A percentile compares a stretch with the other conserved stretches of the same genome.
Evolutionary conservation across 2,329 filamentous ascomycete genomes (phyloP).

Genomic region (Immersiporthe knoxdaviesiana): DNA sequence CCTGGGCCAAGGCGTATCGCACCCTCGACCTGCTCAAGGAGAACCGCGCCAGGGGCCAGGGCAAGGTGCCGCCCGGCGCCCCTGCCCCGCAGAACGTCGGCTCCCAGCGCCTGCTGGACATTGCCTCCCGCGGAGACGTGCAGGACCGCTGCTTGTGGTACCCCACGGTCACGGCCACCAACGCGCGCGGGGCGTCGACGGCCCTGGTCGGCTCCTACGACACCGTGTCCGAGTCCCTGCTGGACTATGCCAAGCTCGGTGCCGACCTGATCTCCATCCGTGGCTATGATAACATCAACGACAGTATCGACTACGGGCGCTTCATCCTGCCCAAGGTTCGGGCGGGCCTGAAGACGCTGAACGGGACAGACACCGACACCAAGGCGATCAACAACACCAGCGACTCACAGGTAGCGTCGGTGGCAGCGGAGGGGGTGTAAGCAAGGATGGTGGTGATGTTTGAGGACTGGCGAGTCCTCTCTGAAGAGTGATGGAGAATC

Average conservation of each 20-base stretch:
- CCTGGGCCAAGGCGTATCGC: slow-evolving; percentile 62
- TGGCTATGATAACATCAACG: slow-evolving; percentile 64
- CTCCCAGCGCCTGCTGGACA: slow-evolving; percentile 61
- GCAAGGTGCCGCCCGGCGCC: slow-evolving; percentile 40
- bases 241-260: slow-evolving; percentile 61
- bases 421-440: neutral
- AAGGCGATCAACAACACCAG: neutral
- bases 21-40: slow-evolving; percentile 56
- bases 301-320: slow-evolving; percentile 62
- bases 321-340: slow-evolving; percentile 57
- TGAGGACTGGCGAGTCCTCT: neutral
- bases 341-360: slow-evolving; percentile 37
- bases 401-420: slow-evolving; percentile 3
- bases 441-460: neutral
- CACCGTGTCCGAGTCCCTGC: slow-evolving; percentile 56
- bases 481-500: neutral
- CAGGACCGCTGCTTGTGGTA: slow-evolving; percentile 67
- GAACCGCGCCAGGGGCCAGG: slow-evolving; percentile 37
- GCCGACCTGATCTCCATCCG: slow-evolving; percentile 62
- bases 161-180: slow-evolving; percentile 63
- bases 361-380: neutral
- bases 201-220: slow-evolving; percentile 59
- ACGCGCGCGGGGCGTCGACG: slow-evolving; percentile 61
- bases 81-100: slow-evolving; percentile 59
- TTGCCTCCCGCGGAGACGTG: slow-evolving; percentile 58